Evolutionary conservation across 306 rosid genomes (phyloP), one percentile per base, ranked within the genome.

Genomic region (Cucumis hystrix): DNA sequence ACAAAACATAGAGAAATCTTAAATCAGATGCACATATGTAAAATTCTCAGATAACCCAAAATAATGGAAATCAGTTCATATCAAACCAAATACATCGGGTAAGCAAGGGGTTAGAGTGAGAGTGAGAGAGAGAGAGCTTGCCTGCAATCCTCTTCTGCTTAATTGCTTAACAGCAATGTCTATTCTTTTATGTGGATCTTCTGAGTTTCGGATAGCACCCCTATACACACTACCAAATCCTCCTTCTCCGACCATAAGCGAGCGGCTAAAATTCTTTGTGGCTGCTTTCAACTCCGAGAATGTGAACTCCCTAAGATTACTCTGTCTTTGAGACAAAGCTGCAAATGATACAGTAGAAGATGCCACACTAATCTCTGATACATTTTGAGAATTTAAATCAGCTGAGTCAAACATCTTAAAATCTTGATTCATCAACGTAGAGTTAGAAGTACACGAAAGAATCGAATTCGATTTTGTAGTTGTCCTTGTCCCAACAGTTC

Each of bases 91-190:
- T 30, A 8, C 25, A 6, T 23, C 0, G 52, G 33, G 54, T 13
- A 5, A 1, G 17, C 5, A 3, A 47, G 16, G 54, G 54, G 16
- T 47, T 2, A 47, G 52, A 47, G 52, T 47, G 52, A 47, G 54
- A 47, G 16, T 52, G 79, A 28, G 30, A 28, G 30, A 28, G 67
- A 54, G 60, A 83, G 78, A 41, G 62, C 91, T 83, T 84, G 83
- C 91, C 91, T 88, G 91, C 77, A 88, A 68, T 78, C 91, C 91
- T 77, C 91, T 80, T 84, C 75, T 88, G 79, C 91, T 88, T 2
- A 88, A 86, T 77, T 88, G 91, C 77, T 88, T 88, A 37, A 88
- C 82, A 64, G 91, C 91, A n/a, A 88, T 80, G 49, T 88, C 89
- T 56, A 86, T 76, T 66, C 77, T 85, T 61, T 84, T 84, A 47